Evolutionary conservation across 1,139 yeast species (phyloP).

Genomic region (Insectozyma bohioensis): DNA sequence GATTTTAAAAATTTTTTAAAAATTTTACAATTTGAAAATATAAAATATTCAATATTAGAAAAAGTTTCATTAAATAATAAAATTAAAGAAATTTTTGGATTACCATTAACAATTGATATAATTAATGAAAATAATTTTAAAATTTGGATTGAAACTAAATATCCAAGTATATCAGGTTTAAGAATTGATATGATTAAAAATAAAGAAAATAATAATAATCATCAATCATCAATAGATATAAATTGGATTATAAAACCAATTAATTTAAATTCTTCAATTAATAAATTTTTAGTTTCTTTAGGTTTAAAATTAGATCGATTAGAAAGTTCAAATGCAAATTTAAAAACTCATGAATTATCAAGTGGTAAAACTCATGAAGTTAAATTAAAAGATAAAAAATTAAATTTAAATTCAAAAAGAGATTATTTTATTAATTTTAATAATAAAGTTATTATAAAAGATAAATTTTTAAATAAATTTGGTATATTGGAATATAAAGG

Average conservation of each 20-base stretch:
- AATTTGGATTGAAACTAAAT: slow-evolving; percentile 32
- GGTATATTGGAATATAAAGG: slow-evolving; percentile 30
- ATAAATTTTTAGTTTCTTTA: slow-evolving; percentile 21
- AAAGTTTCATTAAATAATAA: slow-evolving; percentile 22
- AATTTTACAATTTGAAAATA: slow-evolving; percentile 20
- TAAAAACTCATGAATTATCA: slow-evolving; percentile 24
- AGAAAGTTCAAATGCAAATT: slow-evolving; percentile 20
- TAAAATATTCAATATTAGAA: slow-evolving; percentile 31
- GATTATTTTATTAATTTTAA: slow-evolving; percentile 25
- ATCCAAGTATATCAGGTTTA: slow-evolving; percentile 33
- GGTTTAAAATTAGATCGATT: slow-evolving; percentile 28
- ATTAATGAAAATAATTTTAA: slow-evolving; percentile 16
- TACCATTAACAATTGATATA: slow-evolving; percentile 25
- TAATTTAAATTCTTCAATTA: slow-evolving; percentile 19
- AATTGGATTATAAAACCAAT: slow-evolving; percentile 32
- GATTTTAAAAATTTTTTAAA: slow-evolving; percentile 17
- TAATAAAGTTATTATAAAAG: slow-evolving; percentile 24
- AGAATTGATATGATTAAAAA: slow-evolving; percentile 18
- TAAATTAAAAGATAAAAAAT: slow-evolving; percentile 10
- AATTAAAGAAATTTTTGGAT: slow-evolving; percentile 26
- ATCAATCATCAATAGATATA: slow-evolving; percentile 6
- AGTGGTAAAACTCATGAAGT: slow-evolving; percentile 29
- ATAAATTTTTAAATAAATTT: slow-evolving; percentile 16
- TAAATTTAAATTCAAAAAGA: slow-evolving; percentile 16
- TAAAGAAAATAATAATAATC: slow-evolving; percentile 1